Percentiles rank a stretch among this genome's conserved stretches.
phyloP scores from a whole-genome alignment of 2,329 filamentous ascomycete genomes.

The Mollisia scopiformis region DNA sequence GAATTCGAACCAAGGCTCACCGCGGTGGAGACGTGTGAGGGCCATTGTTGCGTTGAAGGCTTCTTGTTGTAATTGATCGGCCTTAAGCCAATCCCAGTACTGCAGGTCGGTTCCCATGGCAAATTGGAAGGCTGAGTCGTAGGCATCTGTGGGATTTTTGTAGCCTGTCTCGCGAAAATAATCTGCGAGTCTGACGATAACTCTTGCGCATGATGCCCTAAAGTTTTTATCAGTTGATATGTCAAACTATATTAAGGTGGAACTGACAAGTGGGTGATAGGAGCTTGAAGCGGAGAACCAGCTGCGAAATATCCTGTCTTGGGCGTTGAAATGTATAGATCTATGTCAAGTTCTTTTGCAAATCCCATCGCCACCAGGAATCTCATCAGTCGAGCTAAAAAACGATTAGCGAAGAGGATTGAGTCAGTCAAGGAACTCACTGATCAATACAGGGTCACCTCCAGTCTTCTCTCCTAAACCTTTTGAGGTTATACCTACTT shows the following conservation, averaged over 20 bases:
- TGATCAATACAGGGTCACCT: not conserved
- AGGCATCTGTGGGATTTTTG: slow-evolving; percentile 8
- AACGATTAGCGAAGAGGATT: too few species aligned
- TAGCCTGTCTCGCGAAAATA: slow-evolving; percentile 8
- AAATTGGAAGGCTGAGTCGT: slow-evolving; percentile 7
- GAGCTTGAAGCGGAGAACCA: not conserved
- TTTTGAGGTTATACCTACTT: not conserved
- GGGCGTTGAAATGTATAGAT: not conserved
- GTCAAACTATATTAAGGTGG: not conserved
- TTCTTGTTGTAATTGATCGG: not conserved
- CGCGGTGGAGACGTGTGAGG: not conserved
- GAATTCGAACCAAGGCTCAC: not conserved
- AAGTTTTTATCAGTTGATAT: not conserved
- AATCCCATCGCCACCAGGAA: not conserved
- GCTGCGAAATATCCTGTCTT: not conserved
- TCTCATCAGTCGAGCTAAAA: not conserved
- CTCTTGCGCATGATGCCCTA: not conserved
- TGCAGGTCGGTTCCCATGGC: slow-evolving; percentile 1
- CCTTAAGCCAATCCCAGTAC: slow-evolving; percentile 11
- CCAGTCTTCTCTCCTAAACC: not conserved
- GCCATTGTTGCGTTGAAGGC: slow-evolving; percentile 11
- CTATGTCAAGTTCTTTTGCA: not conserved
- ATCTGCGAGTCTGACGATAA: not conserved
- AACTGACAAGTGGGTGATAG: not conserved
- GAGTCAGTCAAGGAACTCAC: not conserved